Base-by-base conservation (phyloP, 768 basidiomycete species). In the Tylopilus vinaceipallidus region DNA sequence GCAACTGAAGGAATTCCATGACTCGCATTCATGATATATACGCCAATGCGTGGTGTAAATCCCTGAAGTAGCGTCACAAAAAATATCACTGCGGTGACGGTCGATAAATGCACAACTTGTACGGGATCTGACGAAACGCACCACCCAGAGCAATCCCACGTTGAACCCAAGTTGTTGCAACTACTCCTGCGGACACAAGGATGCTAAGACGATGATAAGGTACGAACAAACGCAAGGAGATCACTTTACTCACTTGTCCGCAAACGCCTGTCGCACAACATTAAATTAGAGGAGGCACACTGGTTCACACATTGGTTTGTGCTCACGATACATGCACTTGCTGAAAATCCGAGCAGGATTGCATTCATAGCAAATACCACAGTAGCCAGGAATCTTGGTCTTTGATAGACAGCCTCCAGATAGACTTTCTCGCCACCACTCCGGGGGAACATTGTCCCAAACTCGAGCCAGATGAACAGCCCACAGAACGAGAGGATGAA, bases 371-470 rank as follows among this genome's bases (percentile, higher is more conserved):
- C 74, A 47, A 80, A 81, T 9, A 80, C 59, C 6, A 75, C 65
- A 0, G 80, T 81, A 2, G 72, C 74, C 2, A 81, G 65, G 43
- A 73, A 75, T 48, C 65, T 71, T 4, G 80, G 80, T 35, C 61
- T 70, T 41, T 60, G 67, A 59, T 81, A 83, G 1, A 79, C 69
- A 0, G 75, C 79, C 56, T 83, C 82, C 19, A 82, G 65, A 53
- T 83, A 83, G 2, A 83, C 81, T 59, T 84, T 83, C 58, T 83
- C 82, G 7, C 81, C 80, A 9, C 82, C 80, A 12, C 77, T 80
- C 1, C 80, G 72, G 6, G 80, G 82, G 54, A 77, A 78, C 80
- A 83, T 83, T 3, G 79, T 79, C 5, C 82, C 82, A 45, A 77
- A 76, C 51, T 83, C 80, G 19, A 83, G 74, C 80, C 80, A 81